Evolutionary conservation across 208 protist species (phyloP), one percentile per base, ranked within the genome.

Genomic region (Acanthamoeba triangularis): DNA sequence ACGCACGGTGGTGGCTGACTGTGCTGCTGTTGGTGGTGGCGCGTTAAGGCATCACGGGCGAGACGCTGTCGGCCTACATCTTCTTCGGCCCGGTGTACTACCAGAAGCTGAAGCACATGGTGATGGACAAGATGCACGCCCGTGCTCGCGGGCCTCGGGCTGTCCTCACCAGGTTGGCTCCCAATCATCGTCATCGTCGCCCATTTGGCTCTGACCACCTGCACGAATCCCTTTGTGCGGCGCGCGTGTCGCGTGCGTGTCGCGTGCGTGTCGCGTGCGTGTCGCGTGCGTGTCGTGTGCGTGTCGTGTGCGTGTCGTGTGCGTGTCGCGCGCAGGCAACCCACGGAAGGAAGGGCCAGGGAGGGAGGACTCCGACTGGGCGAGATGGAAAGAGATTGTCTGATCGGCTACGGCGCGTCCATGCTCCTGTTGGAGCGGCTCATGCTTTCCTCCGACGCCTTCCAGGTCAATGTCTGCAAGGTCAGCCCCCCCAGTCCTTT

Each of bases 41-140:
- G n/a, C n/a, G n/a, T n/a, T n/a, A n/a, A 78, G 99, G 99, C 44
- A 99, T 99, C 23, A 99, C 99, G 1, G 99, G 99, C 20, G 99
- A 99, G 96, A 97, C 99, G 35, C 97, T 99, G 95, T 96, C 97
- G 33, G 98, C 98, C n/a, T 99, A 99, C 96, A 99, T 99, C 61
- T 99, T 99, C 96, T 99, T 99, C 88, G 99, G 99, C 0, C 99
- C 99, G 28, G 99, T 99, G 33, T 99, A 99, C 97, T 99, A 99
- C 97, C 99, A 99, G 97, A 99, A 99, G 90, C 98, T 99, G 4
- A 99, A 99, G 97, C 99, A 99, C 97, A 99, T 99, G 99, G 99
- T 99, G 4, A 98, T 99, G 30, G 99, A 99, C 97, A 99, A 99
- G 97, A 99, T 99, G 98, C 99, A 99, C 96, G 99, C 99, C 1